These are phyloP conservation scores for Leptosphaerulina australis DNA, from an alignment of 2,329 filamentous ascomycete genomes.

Conservation along the genomic window DNA sequence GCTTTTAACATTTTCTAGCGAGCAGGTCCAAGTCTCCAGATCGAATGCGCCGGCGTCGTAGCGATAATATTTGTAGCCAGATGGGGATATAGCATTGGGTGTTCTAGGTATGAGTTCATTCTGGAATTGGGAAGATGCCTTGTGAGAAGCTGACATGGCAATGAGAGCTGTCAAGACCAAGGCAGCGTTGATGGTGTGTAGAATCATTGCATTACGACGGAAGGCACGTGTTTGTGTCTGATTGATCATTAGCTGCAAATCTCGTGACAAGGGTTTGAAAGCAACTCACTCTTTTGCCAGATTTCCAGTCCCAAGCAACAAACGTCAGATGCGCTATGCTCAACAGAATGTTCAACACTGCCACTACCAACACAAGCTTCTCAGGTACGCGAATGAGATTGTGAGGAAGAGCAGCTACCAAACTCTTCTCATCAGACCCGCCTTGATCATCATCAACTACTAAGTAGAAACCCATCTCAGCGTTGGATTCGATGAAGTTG, in stretches of 20 bases:
- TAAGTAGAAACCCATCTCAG: conserved; percentile 39
- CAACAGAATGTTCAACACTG: conserved; percentile 8
- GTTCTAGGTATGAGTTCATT: conserved; percentile 29
- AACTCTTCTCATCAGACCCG: conserved; percentile 13
- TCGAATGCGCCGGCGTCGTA: conserved; percentile 46
- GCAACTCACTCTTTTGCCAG: conserved; percentile 7
- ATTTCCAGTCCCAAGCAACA: conserved; percentile 12
- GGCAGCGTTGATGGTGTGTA: conserved; percentile 39
- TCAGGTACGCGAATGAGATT: conserved; percentile 34
- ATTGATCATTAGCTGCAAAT: neutral
- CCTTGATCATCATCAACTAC: conserved; percentile 22
- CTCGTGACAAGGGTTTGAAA: no score
- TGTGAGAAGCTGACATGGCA: conserved; percentile 39
- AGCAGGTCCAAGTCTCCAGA: conserved; percentile 46
- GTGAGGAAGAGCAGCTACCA: conserved; percentile 40
- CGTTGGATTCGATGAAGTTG: conserved; percentile 43
- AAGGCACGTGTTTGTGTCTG: conserved; percentile 41
- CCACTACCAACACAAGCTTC: conserved; percentile 10
- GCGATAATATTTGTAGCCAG: conserved; percentile 25
- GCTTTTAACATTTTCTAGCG: conserved; percentile 30
- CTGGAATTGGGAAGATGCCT: conserved; percentile 37
- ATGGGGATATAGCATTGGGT: conserved; percentile 7
- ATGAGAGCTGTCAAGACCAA: conserved; percentile 42
- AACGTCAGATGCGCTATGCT: conserved; percentile 6
- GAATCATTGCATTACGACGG: conserved; percentile 43